Conservation (phyloP, 345 rosid genomes). For the Salix exigua region DNA sequence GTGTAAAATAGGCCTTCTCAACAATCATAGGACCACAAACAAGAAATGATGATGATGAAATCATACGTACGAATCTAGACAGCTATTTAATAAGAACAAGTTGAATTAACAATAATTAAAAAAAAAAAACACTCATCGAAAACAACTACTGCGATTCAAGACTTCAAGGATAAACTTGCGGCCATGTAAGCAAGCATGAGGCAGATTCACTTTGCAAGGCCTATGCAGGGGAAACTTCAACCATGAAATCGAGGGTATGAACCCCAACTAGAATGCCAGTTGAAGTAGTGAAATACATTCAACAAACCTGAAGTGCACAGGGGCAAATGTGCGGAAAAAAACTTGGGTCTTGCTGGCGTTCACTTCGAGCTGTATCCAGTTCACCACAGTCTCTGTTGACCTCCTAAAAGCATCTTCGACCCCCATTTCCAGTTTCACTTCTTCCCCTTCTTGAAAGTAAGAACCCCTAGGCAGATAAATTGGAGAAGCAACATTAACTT, state of each 20-base stretch:
- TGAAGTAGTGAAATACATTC: not conserved
- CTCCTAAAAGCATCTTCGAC: conserved; percentile 54
- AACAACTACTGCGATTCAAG: no score
- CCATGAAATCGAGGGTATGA: no score
- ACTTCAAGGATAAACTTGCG: no score
- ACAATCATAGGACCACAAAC: not conserved
- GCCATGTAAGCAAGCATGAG: no score
- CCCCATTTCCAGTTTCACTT: conserved; percentile 54
- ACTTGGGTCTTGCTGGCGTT: conserved; percentile 64
- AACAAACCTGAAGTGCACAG: conserved; percentile 90
- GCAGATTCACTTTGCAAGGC: not conserved
- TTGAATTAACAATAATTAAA: no score
- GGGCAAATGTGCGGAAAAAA: conserved; percentile 86
- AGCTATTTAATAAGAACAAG: no score
- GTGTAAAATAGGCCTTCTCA: not conserved
- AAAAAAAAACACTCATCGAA: no score
- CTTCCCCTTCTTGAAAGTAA: conserved; percentile 76
- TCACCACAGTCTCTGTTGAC: conserved; percentile 65
- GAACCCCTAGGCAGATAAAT: conserved; percentile 54
- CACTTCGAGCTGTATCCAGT: conserved; percentile 66
- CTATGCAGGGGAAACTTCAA: no score
- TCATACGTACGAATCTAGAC: no score
- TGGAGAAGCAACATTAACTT: not conserved
- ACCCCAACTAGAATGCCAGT: not conserved
- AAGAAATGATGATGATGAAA: not conserved